Percentiles rank a stretch among this genome's conserved stretches.
Conservation (phyloP, 1,284 basidiomycete species). For the Pisolithus thermaeus region DNA sequence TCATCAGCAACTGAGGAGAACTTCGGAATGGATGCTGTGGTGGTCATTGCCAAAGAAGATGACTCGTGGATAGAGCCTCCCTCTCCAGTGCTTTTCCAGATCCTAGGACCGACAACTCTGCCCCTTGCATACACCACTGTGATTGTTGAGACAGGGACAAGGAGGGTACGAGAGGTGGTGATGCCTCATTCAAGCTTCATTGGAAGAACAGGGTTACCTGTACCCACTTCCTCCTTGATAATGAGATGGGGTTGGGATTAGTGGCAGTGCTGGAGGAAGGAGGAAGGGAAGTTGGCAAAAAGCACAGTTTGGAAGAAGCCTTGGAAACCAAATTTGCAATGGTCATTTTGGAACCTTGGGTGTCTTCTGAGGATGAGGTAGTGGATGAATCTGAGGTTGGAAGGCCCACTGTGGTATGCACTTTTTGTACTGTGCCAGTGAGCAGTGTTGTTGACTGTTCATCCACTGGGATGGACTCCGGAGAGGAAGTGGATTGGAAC, state of each 20-base stretch:
- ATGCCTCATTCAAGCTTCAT: conserved; percentile 7
- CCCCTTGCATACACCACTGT: conserved; percentile 44
- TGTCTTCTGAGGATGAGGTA: conserved; percentile 15
- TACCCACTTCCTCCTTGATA: too few relatives aligned
- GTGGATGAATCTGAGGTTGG: conserved; percentile 14
- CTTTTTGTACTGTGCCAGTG: too few relatives aligned
- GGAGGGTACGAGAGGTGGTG: conserved; percentile 34
- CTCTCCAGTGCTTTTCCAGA: conserved; percentile 23
- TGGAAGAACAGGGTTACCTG: too few relatives aligned
- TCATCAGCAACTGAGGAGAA: conserved; percentile 15
- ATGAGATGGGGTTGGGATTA: conserved; percentile 16
- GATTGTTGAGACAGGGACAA: conserved; percentile 43
- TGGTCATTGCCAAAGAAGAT: conserved; percentile 17
- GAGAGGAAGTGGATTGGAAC: too few relatives aligned
- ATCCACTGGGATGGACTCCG: too few relatives aligned
- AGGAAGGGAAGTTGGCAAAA: background rate
- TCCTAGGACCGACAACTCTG: conserved; percentile 43
- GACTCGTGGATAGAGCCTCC: conserved; percentile 25
- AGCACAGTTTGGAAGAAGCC: background rate
- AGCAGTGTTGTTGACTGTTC: too few relatives aligned
- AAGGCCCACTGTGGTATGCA: conserved; percentile 12
- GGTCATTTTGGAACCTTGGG: conserved; percentile 27
- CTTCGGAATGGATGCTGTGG: conserved; percentile 15
- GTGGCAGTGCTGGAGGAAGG: conserved; percentile 13
- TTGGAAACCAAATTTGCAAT: conserved; percentile 14